These are phyloP conservation scores for Hydnum rufescens DNA, from an alignment of 768 basidiomycete genomes.

Conservation along the genomic window DNA sequence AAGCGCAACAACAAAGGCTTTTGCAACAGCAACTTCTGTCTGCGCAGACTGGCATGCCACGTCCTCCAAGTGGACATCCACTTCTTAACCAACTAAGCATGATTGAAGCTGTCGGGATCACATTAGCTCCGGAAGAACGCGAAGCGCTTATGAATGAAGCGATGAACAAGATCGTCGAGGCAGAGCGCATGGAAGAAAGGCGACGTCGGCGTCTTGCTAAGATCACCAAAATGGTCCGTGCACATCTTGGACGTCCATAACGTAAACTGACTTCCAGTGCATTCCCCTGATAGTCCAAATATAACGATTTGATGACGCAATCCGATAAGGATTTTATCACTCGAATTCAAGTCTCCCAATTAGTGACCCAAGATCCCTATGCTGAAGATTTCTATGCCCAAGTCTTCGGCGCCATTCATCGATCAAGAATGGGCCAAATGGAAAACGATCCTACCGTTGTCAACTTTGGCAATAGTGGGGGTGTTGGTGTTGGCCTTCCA, in stretches of 20 bases:
- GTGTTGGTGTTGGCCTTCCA: slow-evolving; percentile 60
- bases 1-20: slow-evolving; percentile 51
- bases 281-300: slow-evolving; percentile 39
- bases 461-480: slow-evolving; percentile 66
- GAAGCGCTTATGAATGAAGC: slow-evolving; percentile 59
- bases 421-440: slow-evolving; percentile 49
- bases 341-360: slow-evolving; percentile 93
- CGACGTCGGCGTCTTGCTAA: slow-evolving; percentile 64
- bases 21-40: slow-evolving; percentile 17
- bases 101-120: slow-evolving; percentile 48
- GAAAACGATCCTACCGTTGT: slow-evolving; percentile 57
- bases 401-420: slow-evolving; percentile 71
- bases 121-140: slow-evolving; percentile 16
- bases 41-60: not conserved
- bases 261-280: not conserved
- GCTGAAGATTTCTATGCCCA: slow-evolving; percentile 98
- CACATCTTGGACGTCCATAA: not conserved
- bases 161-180: slow-evolving; percentile 76
- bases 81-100: slow-evolving; percentile 39
- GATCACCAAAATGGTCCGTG: slow-evolving; percentile 64
- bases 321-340: slow-evolving; percentile 99
- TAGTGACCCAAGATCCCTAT: slow-evolving; percentile 93
- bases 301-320: slow-evolving; percentile 91
- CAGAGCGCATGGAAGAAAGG: slow-evolving; percentile 65
- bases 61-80: slow-evolving; percentile 3